Conservation (phyloP, 768 basidiomycete genomes). For the Boletus reticulatus region DNA sequence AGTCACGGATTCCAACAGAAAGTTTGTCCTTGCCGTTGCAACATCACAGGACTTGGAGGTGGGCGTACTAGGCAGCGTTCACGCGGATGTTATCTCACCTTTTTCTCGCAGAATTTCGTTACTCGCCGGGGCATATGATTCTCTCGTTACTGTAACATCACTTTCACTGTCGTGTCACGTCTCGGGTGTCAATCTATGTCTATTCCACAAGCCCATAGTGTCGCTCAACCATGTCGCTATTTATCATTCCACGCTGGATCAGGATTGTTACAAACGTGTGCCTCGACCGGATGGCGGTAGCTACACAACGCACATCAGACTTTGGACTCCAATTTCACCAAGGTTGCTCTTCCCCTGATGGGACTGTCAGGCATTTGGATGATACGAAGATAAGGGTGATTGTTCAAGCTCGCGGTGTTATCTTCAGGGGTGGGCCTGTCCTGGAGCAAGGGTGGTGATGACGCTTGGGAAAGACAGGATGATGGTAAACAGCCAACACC, state of each 20-base stretch:
- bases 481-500: too few species aligned
- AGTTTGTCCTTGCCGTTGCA: constrained; percentile 81
- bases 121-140: constrained; percentile 26
- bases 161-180: neutral
- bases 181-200: neutral
- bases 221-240: too few species aligned
- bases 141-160: neutral
- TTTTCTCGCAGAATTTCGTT: constrained; percentile 25
- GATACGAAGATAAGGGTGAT: too few species aligned
- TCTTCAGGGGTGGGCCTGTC: too few species aligned
- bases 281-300: neutral
- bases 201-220: too few species aligned
- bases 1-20: constrained; percentile 83
- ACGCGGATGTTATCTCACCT: neutral
- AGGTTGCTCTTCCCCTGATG: too few species aligned
- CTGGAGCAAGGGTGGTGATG: too few species aligned
- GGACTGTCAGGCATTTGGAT: too few species aligned
- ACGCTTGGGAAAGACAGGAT: too few species aligned
- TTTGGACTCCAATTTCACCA: too few species aligned
- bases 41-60: constrained; percentile 72
- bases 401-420: too few species aligned
- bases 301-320: too few species aligned
- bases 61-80: neutral
- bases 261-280: neutral
- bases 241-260: neutral